These are phyloP conservation scores for Pseudogymnoascus sp. DNA, from an alignment of 2,329 filamentous ascomycete species.

Conservation along the genomic window DNA sequence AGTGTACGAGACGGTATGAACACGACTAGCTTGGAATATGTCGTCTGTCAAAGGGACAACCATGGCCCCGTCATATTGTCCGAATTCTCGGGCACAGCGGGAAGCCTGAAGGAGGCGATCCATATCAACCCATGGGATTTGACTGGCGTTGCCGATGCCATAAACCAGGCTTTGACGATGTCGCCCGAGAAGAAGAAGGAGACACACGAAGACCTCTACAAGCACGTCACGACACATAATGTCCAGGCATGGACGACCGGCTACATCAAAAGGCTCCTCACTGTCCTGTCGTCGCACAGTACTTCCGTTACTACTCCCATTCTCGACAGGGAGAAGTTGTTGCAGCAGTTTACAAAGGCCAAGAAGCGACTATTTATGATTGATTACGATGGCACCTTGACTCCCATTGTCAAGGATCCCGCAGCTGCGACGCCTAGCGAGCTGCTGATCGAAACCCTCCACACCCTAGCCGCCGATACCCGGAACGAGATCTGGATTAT, in stretches of 20 bases:
- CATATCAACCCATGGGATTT: slow-evolving; percentile 97
- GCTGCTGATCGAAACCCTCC: slow-evolving; percentile 71
- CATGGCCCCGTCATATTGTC: slow-evolving; percentile 88
- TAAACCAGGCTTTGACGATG: slow-evolving; percentile 77
- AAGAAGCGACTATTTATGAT: slow-evolving; percentile 91
- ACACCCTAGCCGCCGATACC: slow-evolving; percentile 69
- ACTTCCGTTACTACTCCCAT: slow-evolving; percentile 71
- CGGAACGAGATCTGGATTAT: slow-evolving; percentile 97
- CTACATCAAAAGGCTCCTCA: slow-evolving; percentile 71
- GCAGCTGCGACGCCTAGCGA: slow-evolving; percentile 82
- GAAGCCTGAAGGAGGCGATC: slow-evolving; percentile 75
- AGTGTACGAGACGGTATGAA: slow-evolving; percentile 98
- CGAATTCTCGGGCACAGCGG: slow-evolving; percentile 91
- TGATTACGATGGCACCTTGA: slow-evolving; percentile 95
- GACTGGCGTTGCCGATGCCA: slow-evolving; percentile 72
- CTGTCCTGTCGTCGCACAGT: slow-evolving; percentile 70
- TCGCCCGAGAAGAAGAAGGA: slow-evolving; percentile 53
- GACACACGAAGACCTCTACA: slow-evolving; percentile 70
- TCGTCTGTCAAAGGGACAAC: slow-evolving; percentile 82
- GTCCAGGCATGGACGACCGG: slow-evolving; percentile 80
- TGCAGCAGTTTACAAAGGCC: slow-evolving; percentile 67
- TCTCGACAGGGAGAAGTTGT: slow-evolving; percentile 66
- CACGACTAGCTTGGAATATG: slow-evolving; percentile 90
- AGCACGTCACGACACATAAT: slow-evolving; percentile 77
- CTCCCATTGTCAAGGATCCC: slow-evolving; percentile 89